Percentiles rank a stretch among this genome's conserved stretches.
These are phyloP conservation scores for Geranomyces michiganensis DNA, from an alignment of 192 early-diverging fungal species.

Conservation along the genomic window DNA sequence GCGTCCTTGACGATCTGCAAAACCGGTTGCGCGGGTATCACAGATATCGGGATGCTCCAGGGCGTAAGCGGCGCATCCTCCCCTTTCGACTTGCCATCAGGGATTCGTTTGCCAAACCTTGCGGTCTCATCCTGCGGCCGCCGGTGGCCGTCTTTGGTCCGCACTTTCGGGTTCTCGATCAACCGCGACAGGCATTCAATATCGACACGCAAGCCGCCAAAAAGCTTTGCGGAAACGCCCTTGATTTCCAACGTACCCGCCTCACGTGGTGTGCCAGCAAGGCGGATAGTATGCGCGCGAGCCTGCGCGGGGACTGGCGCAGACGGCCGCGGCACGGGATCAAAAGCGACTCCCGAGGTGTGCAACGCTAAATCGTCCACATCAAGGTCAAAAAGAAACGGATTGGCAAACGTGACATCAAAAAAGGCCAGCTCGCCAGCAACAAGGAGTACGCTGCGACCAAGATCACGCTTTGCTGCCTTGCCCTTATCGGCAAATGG, in stretches of 20 bases:
- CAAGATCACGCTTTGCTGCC: conserved; percentile 43
- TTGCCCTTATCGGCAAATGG: conserved; percentile 67
- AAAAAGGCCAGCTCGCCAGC: conserved; percentile 70
- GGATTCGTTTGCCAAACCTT: not conserved
- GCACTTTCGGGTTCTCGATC: conserved; percentile 59
- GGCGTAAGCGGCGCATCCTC: not conserved
- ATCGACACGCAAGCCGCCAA: conserved; percentile 70
- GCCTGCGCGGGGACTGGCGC: conserved; percentile 63
- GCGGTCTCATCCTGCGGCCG: conserved; percentile 43
- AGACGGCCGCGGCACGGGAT: conserved; percentile 58
- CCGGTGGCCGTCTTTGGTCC: conserved; percentile 49
- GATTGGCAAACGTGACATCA: conserved; percentile 73
- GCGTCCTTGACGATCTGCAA: conserved; percentile 47
- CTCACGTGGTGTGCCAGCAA: conserved; percentile 65
- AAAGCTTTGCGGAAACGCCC: conserved; percentile 66
- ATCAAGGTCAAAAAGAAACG: conserved; percentile 79
- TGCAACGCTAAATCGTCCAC: conserved; percentile 66
- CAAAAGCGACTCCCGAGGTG: conserved; percentile 64
- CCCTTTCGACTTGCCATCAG: not conserved
- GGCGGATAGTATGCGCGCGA: conserved; percentile 60
- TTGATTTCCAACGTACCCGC: conserved; percentile 64
- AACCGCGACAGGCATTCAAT: conserved; percentile 52
- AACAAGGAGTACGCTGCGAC: conserved; percentile 51
- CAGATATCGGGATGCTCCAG: conserved; percentile 54
- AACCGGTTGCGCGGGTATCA: conserved; percentile 70